Base-by-base conservation (phyloP, 140 eudicot species). In the Ambrosia hybrid region DNA sequence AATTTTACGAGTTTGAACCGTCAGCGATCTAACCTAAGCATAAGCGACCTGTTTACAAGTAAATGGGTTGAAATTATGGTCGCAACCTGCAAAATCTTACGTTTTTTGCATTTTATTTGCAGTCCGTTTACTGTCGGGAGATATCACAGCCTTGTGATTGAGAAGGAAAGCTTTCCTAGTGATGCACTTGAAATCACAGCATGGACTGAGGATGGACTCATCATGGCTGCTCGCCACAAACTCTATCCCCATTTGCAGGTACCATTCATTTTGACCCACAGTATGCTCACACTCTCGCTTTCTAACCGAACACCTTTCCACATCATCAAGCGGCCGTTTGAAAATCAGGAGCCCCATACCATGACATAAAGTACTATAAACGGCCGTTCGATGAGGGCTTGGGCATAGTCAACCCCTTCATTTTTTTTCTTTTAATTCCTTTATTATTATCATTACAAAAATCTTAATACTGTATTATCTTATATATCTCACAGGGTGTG, bases 161-260 rank as follows among this genome's bases (percentile, higher is more conserved):
- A 86, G 46, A 86, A 85, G 82, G 97, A 91, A 12, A 88, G 80
- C 77, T 95, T 95, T 76, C 97, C 99, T 9, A 77, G 78, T 48
- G 88, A 88, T 14, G 86, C 12, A 52, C 97, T 95, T 49, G 99
- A 95, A 77, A 91, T 95, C 34, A 95, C 99, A 13, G 99, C 99
- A 38, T 88, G 97, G 99, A 95, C 99, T 0, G 97, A 95, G 69
- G 97, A 95, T 80, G 99, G 97, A 15, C 74, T 91, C 17, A 78
- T 95, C 39, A 95, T 95, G 99, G 99, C 92, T 71, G 99, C 97
- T 80, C 92, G 95, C 51, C 99, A 95, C 76, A 95, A 88, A 83
- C 71, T 70, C 14, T 69, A 88, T 79, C 83, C 71, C 38, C 90
- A 95, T 83, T 78, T 95, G 41, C 94, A 76, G 97, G 99, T 95